Evolutionary conservation across 1,284 basidiomycete species (phyloP).

Genomic region (Puccinia horiana): DNA sequence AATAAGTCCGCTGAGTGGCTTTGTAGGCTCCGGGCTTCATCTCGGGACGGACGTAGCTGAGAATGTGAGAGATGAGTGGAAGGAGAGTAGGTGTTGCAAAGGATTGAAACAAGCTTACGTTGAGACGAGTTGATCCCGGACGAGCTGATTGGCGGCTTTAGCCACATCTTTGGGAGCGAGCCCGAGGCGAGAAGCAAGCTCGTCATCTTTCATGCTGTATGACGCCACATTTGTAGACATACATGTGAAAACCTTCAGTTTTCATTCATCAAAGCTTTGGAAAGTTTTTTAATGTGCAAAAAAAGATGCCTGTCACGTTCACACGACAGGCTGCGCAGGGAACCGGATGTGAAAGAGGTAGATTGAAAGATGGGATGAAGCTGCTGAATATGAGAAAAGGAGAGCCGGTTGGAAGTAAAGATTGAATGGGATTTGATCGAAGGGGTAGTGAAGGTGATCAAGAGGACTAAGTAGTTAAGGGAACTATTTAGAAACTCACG

Average conservation of each 20-base stretch:
- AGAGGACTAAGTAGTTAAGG: too few species aligned
- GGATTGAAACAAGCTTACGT: slow-evolving; percentile 10
- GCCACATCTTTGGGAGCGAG: slow-evolving; percentile 89
- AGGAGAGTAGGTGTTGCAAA: not conserved
- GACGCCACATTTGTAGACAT: slow-evolving; percentile 15
- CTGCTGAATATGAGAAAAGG: not conserved
- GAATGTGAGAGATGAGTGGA: not conserved
- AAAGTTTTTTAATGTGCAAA: not conserved
- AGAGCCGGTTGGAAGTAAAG: too few species aligned
- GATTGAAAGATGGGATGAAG: not conserved
- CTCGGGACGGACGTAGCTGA: slow-evolving; percentile 44
- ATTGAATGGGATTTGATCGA: too few species aligned
- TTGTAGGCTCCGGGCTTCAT: slow-evolving; percentile 41
- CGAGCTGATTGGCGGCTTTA: slow-evolving; percentile 82
- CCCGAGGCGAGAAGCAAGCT: slow-evolving; percentile 81
- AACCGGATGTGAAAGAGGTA: too few species aligned
- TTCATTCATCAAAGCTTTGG: slow-evolving; percentile 16
- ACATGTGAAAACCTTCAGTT: slow-evolving; percentile 41
- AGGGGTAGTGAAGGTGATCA: not conserved
- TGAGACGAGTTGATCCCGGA: slow-evolving; percentile 72
- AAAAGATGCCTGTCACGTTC: too few species aligned
- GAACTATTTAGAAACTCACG: slow-evolving; percentile 42
- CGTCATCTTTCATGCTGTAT: slow-evolving; percentile 67
- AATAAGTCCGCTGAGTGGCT: slow-evolving; percentile 71
- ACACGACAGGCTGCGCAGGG: too few species aligned